Evolutionary conservation across 768 basidiomycete genomes (phyloP), one percentile per base, ranked within the genome.

Genomic region (Russula dissimulans): DNA sequence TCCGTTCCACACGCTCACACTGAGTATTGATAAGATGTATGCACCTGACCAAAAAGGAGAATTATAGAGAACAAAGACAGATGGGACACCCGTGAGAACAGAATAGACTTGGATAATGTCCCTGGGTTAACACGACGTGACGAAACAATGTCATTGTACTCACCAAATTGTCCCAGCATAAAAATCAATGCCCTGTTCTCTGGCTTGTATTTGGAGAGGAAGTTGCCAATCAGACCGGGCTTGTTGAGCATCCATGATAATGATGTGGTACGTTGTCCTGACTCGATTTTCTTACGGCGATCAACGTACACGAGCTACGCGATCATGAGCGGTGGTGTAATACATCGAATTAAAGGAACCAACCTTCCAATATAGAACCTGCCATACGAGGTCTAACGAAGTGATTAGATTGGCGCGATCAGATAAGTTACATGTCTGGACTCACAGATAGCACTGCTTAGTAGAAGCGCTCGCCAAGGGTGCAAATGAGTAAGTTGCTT

Each of bases 1-100:
- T 10, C 95, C 95, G 69, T 97, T 98, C 94, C 94, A 98, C 0
- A 89, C 92, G 60, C 89, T 89, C 47, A 93, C 90, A 15, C 81
- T 76, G 68, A 97, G 91, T 46, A 97, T 87, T 64, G 81, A 65
- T 42, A 95, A 73, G 26, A 97, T 73, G 75, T 93, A 97, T 2
- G 79, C 71, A 17, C 80, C 83, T 66, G 90, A 93, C 82, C 87
- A 90, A 58, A 79, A 75, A 3, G 88, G 74, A 66, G 85, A 90
- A 67, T 89, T 80, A 68, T 95, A 95, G 45, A 97, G 77, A 32
- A 95, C 55, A 67, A 85, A 90, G 4, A 95, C 82, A 11, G 91
- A 87, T 0, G 92, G 91, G 6, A 94, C 71, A 73, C 92, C 91
- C 3, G 93, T 95, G 38, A 95, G 73, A 39, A 97, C 73, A 22